A percentile compares a stretch with the other conserved stretches of the same genome.
phyloP scores from a whole-genome alignment of 2,329 filamentous ascomycete genomes.

The Diplocarpon rosae region DNA sequence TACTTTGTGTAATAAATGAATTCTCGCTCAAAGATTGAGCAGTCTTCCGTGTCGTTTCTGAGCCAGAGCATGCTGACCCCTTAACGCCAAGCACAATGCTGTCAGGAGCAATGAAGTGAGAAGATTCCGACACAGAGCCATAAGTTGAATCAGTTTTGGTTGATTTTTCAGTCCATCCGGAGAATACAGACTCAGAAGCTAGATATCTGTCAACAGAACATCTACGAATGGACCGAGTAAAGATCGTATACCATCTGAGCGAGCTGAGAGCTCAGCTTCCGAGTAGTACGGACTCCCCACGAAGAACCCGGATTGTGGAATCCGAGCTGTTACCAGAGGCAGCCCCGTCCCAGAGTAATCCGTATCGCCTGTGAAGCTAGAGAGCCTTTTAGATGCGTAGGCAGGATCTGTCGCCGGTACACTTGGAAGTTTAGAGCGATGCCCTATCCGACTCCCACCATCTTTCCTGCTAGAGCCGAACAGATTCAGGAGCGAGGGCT shows the following conservation, averaged over 20 bases:
- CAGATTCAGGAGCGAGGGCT: slow-evolving; percentile 9
- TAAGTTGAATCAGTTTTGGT: slow-evolving; percentile 28
- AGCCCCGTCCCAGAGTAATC: slow-evolving; percentile 3
- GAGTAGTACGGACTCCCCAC: slow-evolving; percentile 6
- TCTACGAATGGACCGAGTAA: background rate
- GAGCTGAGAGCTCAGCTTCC: slow-evolving; percentile 13
- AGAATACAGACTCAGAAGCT: slow-evolving; percentile 35
- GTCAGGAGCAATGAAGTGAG: too few relatives aligned
- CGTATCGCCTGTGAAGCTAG: slow-evolving; percentile 3
- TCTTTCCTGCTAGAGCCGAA: slow-evolving; percentile 7
- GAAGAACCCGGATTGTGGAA: slow-evolving; percentile 1
- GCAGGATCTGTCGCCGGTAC: background rate
- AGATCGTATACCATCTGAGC: slow-evolving; percentile 17
- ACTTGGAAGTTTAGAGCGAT: background rate
- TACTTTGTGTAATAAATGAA: slow-evolving; percentile 34
- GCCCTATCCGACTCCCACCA: background rate
- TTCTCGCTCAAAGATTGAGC: slow-evolving; percentile 33
- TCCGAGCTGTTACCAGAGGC: background rate
- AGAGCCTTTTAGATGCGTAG: background rate
- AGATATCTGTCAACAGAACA: background rate
- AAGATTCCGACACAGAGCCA: slow-evolving; percentile 25
- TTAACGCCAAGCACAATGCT: too few relatives aligned
- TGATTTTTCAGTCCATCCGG: slow-evolving; percentile 33
- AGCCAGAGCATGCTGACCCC: too few relatives aligned
- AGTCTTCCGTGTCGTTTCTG: slow-evolving; percentile 19